A percentile compares a stretch with the other conserved stretches of the same genome.
Evolutionary conservation across 495 filamentous ascomycete genomes (phyloP).

Genomic region (Elasticomyces elasticus): DNA sequence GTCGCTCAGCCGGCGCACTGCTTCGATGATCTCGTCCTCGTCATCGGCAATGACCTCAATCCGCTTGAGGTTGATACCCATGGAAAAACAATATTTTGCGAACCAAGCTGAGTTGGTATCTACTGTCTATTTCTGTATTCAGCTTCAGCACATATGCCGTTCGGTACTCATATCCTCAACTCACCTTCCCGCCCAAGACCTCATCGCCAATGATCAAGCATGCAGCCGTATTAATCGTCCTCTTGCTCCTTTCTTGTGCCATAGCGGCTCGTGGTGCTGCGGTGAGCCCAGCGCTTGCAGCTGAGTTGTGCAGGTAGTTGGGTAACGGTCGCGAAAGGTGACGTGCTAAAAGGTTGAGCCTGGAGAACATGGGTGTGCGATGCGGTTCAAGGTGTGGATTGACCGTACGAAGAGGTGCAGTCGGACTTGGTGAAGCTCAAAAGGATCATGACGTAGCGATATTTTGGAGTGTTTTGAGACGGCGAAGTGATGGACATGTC

Average conservation of each 20-base stretch:
- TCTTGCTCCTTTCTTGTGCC: constrained; percentile 42
- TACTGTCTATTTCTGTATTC: constrained; percentile 43
- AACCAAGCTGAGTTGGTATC: constrained; percentile 91
- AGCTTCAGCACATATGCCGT: not conserved
- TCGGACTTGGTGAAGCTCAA: too few species aligned
- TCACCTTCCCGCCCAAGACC: constrained; percentile 88
- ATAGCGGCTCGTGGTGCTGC: constrained; percentile 47
- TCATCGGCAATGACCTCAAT: constrained; percentile 91
- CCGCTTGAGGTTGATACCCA: constrained; percentile 81
- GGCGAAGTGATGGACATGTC: too few species aligned
- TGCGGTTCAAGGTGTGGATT: too few species aligned
- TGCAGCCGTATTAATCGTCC: constrained; percentile 75
- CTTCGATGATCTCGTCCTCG: constrained; percentile 80
- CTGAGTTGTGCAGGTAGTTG: constrained; percentile 42
- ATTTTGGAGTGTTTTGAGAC: too few species aligned
- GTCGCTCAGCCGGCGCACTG: constrained; percentile 70
- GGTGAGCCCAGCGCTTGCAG: constrained; percentile 23
- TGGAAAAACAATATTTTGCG: constrained; percentile 83
- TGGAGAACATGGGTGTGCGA: constrained; percentile 57
- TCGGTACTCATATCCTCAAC: too few species aligned
- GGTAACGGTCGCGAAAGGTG: constrained; percentile 59
- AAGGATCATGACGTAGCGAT: too few species aligned
- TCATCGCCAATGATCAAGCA: constrained; percentile 96
- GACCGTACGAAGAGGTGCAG: too few species aligned
- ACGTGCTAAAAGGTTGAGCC: constrained; percentile 61